Evolutionary conservation across 1,284 basidiomycete species (phyloP).

Genomic region (Mycena citricolor): DNA sequence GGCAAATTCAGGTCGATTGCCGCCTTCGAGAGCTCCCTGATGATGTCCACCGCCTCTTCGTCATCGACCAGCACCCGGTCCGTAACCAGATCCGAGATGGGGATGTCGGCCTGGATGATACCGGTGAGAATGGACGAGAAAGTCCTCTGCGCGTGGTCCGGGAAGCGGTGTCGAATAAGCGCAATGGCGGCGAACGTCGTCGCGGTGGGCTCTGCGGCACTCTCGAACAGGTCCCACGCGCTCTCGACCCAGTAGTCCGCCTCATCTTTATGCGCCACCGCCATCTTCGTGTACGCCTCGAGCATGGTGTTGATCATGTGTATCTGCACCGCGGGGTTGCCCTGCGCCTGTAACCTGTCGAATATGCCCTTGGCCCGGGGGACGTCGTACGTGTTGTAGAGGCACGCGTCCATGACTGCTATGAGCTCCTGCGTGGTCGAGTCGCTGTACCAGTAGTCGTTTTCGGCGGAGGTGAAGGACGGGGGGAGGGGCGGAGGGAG

Average conservation of each 20-base stretch:
- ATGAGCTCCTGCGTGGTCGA: slow-evolving; percentile 65
- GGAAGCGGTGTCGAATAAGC: slow-evolving; percentile 51
- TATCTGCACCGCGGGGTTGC: slow-evolving; percentile 53
- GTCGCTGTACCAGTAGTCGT: slow-evolving; percentile 64
- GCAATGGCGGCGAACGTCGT: slow-evolving; percentile 71
- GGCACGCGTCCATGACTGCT: slow-evolving; percentile 77
- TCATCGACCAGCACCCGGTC: slow-evolving; percentile 55
- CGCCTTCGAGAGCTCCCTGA: slow-evolving; percentile 55
- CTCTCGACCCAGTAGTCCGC: slow-evolving; percentile 54
- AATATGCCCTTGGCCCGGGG: slow-evolving; percentile 70
- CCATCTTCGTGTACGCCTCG: slow-evolving; percentile 63
- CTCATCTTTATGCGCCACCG: slow-evolving; percentile 38
- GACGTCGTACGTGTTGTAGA: slow-evolving; percentile 71
- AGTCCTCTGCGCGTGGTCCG: slow-evolving; percentile 15
- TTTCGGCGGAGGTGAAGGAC: slow-evolving; percentile 17
- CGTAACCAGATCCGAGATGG: slow-evolving; percentile 53
- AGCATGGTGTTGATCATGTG: slow-evolving; percentile 53
- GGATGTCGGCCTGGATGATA: slow-evolving; percentile 51
- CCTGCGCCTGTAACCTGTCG: slow-evolving; percentile 48
- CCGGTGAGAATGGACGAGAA: slow-evolving; percentile 45
- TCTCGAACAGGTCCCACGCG: slow-evolving; percentile 55
- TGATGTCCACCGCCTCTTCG: slow-evolving; percentile 54
- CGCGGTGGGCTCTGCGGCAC: slow-evolving; percentile 46
- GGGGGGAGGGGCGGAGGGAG: slow-evolving; percentile 55
- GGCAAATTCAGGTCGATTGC: slow-evolving; percentile 57